A percentile compares a stretch with the other conserved stretches of the same genome.
These are phyloP conservation scores for Diplodia mutila DNA, from an alignment of 2,329 filamentous ascomycete species.

Conservation along the genomic window DNA sequence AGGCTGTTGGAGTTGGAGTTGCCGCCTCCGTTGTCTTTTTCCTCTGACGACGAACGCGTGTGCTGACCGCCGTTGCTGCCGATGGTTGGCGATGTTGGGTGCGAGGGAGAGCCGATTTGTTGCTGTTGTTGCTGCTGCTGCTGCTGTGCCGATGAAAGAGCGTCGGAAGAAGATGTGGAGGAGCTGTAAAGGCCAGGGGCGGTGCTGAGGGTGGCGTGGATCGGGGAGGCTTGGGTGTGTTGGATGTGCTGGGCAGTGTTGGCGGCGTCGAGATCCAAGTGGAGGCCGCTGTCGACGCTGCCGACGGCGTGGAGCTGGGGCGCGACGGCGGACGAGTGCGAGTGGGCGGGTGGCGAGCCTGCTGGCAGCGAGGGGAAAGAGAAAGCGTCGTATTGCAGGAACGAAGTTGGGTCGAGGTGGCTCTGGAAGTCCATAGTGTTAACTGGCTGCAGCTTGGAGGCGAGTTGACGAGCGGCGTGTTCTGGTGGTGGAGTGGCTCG, in stretches of 20 bases:
- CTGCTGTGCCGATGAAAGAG: slow-evolving; percentile 8
- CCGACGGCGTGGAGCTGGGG: slow-evolving; percentile 36
- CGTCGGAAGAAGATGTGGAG: slow-evolving; percentile 35
- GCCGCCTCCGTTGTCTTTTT: slow-evolving; percentile 28
- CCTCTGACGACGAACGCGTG: slow-evolving; percentile 31
- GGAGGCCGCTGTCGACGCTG: slow-evolving; percentile 50
- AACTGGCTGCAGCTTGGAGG: neutral
- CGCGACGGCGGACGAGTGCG: slow-evolving; percentile 17
- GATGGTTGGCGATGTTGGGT: slow-evolving; percentile 46
- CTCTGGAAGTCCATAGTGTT: neutral
- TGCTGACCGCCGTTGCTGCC: slow-evolving; percentile 45
- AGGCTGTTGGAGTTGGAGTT: slow-evolving; percentile 30
- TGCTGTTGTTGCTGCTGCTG: neutral
- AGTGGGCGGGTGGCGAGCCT: slow-evolving; percentile 16
- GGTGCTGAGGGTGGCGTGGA: slow-evolving; percentile 41
- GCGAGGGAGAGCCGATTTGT: slow-evolving; percentile 24
- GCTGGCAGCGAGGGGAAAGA: slow-evolving; percentile 13
- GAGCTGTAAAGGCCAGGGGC: slow-evolving; percentile 43
- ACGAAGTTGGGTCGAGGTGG: slow-evolving; percentile 13
- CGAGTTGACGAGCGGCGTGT: neutral
- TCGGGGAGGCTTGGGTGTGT: slow-evolving; percentile 19
- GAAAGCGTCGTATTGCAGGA: slow-evolving; percentile 21
- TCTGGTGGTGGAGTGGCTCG: neutral
- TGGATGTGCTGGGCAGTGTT: neutral
- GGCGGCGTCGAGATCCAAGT: slow-evolving; percentile 35